Conservation (phyloP, 1,139 yeast species). For the Hansenula anomala region DNA sequence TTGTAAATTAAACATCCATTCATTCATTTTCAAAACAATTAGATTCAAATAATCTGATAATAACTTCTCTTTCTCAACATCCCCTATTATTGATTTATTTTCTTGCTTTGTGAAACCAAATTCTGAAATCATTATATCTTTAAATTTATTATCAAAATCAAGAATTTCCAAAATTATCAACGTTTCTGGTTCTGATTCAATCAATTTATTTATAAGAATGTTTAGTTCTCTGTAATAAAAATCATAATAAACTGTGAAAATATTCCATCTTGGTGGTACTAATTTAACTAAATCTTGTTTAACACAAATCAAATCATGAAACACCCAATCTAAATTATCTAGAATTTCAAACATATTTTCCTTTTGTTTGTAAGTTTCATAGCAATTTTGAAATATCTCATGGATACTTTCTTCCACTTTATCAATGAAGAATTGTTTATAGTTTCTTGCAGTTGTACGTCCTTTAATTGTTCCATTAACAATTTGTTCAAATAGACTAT, state of each 20-base stretch:
- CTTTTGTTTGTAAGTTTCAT: constrained; percentile 48
- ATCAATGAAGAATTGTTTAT: constrained; percentile 58
- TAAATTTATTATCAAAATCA: constrained; percentile 71
- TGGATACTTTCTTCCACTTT: constrained; percentile 56
- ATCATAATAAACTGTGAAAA: constrained; percentile 56
- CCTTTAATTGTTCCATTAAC: constrained; percentile 31
- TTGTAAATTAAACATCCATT: constrained; percentile 72
- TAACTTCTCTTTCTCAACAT: constrained; percentile 54
- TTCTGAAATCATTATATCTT: constrained; percentile 40
- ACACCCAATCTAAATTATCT: constrained; percentile 78
- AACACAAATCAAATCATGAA: constrained; percentile 69
- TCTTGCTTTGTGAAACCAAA: constrained; percentile 39
- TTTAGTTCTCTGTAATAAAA: constrained; percentile 70
- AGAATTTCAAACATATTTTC: constrained; percentile 48
- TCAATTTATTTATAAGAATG: constrained; percentile 53
- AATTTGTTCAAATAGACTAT: constrained; percentile 28
- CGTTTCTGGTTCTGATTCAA: constrained; percentile 72
- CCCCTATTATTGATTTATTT: constrained; percentile 57
- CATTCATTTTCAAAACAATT: constrained; percentile 67
- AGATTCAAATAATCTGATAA: constrained; percentile 71
- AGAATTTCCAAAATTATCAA: constrained; percentile 57
- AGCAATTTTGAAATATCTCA: constrained; percentile 65
- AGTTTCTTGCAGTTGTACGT: constrained; percentile 52
- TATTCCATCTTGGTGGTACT: constrained; percentile 69
- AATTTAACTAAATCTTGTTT: constrained; percentile 52